These are phyloP conservation scores for Salvia miltiorrhiza DNA, from an alignment of 257 asterid species.

Conservation along the genomic window DNA sequence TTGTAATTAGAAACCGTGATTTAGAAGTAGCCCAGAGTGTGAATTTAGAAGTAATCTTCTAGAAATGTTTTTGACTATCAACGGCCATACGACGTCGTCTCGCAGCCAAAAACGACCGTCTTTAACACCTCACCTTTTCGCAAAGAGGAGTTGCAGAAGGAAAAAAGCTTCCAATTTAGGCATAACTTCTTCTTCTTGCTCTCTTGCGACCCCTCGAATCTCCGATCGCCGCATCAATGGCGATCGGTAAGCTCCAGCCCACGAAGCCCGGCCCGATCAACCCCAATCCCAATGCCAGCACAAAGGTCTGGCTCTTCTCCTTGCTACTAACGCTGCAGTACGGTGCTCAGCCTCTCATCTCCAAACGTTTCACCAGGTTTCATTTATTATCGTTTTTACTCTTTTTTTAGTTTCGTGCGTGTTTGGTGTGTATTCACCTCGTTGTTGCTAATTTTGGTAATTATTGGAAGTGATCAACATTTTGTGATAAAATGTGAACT, in stretches of 20 bases:
- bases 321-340: slow-evolving; percentile 76
- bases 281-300: slow-evolving; percentile 29
- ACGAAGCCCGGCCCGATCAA: slow-evolving; percentile 25
- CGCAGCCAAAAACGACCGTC: slow-evolving; percentile 9
- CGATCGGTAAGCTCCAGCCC: slow-evolving; percentile 35
- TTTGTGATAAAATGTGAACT: slow-evolving; percentile 4
- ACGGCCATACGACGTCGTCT: slow-evolving; percentile 21
- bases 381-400: not conserved
- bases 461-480: slow-evolving; percentile 14
- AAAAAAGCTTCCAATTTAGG: not conserved
- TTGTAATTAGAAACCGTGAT: no score
- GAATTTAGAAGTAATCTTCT: not conserved
- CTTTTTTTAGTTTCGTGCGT: not conserved
- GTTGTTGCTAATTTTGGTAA: not conserved
- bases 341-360: slow-evolving; percentile 91
- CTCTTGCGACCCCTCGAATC: not conserved
- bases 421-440: not conserved
- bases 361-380: slow-evolving; percentile 81
- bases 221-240: slow-evolving; percentile 48
- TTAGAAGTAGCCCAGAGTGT: no score
- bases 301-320: slow-evolving; percentile 74
- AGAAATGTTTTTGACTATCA: not conserved
- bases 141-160: not conserved
- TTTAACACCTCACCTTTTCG: not conserved
- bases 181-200: not conserved